These are phyloP conservation scores for Parietaria judaica DNA, from an alignment of 306 rosid species.

Conservation along the genomic window DNA sequence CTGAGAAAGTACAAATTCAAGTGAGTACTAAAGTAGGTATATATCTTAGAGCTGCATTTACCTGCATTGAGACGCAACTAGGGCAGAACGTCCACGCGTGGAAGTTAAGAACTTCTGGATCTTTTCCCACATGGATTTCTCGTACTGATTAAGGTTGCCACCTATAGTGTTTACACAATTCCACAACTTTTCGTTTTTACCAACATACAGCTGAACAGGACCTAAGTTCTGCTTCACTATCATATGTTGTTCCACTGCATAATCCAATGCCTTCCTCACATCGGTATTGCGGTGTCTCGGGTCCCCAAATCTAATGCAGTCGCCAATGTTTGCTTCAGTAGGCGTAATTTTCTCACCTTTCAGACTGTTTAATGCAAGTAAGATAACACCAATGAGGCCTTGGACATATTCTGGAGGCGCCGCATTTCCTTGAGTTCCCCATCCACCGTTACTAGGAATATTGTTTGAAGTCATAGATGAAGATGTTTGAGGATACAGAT, in stretches of 20 bases:
- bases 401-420: conserved; percentile 67
- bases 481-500: conserved; percentile 31
- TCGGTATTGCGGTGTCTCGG: conserved; percentile 38
- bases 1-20: background rate
- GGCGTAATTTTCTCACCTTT: conserved; percentile 61
- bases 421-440: conserved; percentile 72
- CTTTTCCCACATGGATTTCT: conserved; percentile 44
- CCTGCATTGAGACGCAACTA: conserved; percentile 66
- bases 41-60: conserved; percentile 20
- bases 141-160: conserved; percentile 34
- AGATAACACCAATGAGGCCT: conserved; percentile 50
- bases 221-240: conserved; percentile 44
- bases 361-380: conserved; percentile 49
- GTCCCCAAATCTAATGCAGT: conserved; percentile 69
- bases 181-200: conserved; percentile 50
- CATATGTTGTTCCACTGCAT: conserved; percentile 46
- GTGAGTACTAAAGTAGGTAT: conserved; percentile 11
- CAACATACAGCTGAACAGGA: conserved; percentile 45
- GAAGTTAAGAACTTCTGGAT: conserved; percentile 47
- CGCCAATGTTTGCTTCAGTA: conserved; percentile 52
- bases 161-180: conserved; percentile 52
- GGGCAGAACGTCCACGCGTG: conserved; percentile 41
- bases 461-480: conserved; percentile 25
- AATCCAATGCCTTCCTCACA: conserved; percentile 58
- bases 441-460: conserved; percentile 40